Base-by-base conservation (phyloP, 2,329 filamentous ascomycete species). In the Hypoxylon sp. region DNA sequence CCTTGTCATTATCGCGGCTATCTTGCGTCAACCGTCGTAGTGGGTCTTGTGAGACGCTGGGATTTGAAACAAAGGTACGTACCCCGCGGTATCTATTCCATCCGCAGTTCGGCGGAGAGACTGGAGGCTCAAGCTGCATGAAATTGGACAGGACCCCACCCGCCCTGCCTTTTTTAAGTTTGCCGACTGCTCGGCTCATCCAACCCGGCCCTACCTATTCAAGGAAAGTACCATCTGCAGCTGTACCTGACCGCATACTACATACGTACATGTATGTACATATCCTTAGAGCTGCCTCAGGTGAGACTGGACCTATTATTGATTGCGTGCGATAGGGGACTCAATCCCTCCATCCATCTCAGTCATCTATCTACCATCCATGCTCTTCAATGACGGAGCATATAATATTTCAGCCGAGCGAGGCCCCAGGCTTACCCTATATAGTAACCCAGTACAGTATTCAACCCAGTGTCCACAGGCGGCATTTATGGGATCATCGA, bases 1-100 rank as follows among this genome's bases (percentile, higher is more conserved):
- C 68, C 71, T 62, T 72, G 72, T 69, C 61, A 60, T 59, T 61
- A 65, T 70, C 70, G 73, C 73, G 73, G 73, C 73, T 75, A 75
- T 74, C 73, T 71, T 73, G 73, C 73, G 72, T 73, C 72, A 72
- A 69, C 59, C 64, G 54, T 63, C 48, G 10, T 48, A 40, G 66
- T 68, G 66, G 69, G 61, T 66, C 66, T 55, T 54, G 61, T 48
- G 27, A 67, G 61, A 67, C 62, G 35, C 53, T 70, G 40, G 58
- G 46, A 65, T 58, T 55, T 68, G 65, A 68, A 66, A 69, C 63
- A 44, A 44, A 66, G 62, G 63, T 71, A 71, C 69, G 69, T 71
- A 71, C 69, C 69, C 69, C 66, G 53, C 66, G 49, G 49, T 69
- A 66, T 70, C 61, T 64, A 37, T 61, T 20, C 59, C 37, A 63